phyloP scores from a whole-genome alignment of 257 asterid species.

The Ajuga chamaepitys region DNA sequence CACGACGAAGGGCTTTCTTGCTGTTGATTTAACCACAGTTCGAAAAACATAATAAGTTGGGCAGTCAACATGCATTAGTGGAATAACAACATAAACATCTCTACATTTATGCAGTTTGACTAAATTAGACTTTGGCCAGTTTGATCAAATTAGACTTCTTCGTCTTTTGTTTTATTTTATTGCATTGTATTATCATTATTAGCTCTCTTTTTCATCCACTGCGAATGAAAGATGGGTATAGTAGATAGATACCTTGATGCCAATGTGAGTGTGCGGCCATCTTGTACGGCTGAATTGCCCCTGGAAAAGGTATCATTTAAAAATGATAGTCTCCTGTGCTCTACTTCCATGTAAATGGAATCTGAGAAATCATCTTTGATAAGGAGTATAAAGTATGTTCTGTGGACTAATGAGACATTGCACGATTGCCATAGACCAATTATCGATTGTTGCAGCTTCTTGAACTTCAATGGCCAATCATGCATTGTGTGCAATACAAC shows the following conservation, averaged over 20 bases:
- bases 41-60: neutral
- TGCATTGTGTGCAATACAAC: slow-evolving; percentile 19
- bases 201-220: too few species aligned
- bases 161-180: too few species aligned
- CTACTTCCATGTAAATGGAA: slow-evolving; percentile 71
- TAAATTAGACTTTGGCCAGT: too few species aligned
- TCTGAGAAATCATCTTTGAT: slow-evolving; percentile 51
- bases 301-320: slow-evolving; percentile 43
- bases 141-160: too few species aligned
- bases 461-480: slow-evolving; percentile 52
- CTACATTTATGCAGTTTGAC: too few species aligned
- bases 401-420: slow-evolving; percentile 55
- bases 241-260: slow-evolving; percentile 51
- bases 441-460: slow-evolving; percentile 47
- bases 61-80: neutral
- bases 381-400: slow-evolving; percentile 68
- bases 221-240: neutral
- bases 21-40: neutral
- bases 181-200: too few species aligned
- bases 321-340: slow-evolving; percentile 46
- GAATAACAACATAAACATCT: too few species aligned
- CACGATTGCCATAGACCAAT: slow-evolving; percentile 58
- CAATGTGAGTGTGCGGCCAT: slow-evolving; percentile 36
- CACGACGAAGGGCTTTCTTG: slow-evolving; percentile 47
- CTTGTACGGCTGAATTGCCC: slow-evolving; percentile 40